phyloP scores from a whole-genome alignment of 202 grass and related monocot species.

The Brachypodium distachyon region DNA sequence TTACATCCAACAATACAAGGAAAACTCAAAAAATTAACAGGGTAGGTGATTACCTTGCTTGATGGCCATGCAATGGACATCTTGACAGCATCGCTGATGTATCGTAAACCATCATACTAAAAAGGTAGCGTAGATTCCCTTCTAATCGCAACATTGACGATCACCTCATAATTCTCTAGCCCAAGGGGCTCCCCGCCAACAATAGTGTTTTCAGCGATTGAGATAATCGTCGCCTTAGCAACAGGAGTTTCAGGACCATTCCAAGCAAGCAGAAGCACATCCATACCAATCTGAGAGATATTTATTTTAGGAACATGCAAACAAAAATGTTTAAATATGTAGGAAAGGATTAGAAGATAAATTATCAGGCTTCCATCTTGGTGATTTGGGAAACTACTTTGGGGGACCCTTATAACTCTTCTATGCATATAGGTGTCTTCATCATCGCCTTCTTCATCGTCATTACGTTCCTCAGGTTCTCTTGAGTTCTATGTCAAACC shows the following conservation, averaged over 20 bases:
- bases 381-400: not conserved
- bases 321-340: no score
- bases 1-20: no score
- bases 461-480: no score
- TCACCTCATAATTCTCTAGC: not conserved
- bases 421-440: no score
- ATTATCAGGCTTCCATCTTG: not conserved
- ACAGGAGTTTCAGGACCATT: not conserved
- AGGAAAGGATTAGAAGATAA: not conserved
- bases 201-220: not conserved
- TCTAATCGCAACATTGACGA: not conserved
- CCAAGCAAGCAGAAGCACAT: not conserved
- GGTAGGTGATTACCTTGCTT: no score
- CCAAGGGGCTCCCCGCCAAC: not conserved
- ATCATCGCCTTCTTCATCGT: no score
- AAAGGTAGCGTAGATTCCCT: not conserved
- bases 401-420: no score
- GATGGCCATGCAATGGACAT: no score
- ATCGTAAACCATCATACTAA: no score
- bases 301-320: not conserved
- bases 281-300: not conserved
- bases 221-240: not conserved
- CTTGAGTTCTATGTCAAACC: no score
- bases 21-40: no score
- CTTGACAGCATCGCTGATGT: no score